Base-by-base conservation (phyloP, 2,329 filamentous ascomycete species). In the Colletotrichum eremochloae region DNA sequence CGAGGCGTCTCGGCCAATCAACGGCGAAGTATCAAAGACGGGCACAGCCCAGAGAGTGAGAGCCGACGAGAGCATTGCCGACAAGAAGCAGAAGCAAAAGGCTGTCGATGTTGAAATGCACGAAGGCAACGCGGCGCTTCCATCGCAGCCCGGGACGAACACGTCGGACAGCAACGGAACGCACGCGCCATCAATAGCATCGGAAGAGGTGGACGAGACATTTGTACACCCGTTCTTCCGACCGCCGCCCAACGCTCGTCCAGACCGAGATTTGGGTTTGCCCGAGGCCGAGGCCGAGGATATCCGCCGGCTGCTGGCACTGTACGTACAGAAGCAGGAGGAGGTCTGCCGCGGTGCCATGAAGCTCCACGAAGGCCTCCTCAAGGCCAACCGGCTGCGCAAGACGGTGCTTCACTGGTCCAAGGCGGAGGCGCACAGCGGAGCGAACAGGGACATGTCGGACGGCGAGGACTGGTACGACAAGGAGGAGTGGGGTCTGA, bases 401-500 rank as follows among this genome's bases (percentile, higher is more conserved):
- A 90, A 89, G 76, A 88, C 90, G 29, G 93, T 96, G 3, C 87
- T 92, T 79, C 88, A 89, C 75, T 95, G 93, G 91, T 88, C 91
- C 75, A 94, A 94, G 79, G 92, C 94, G 1, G 94, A 96, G 82
- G 93, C 88, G 31, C 94, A 96, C 77, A 86, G 85, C 64, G 89
- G 90, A 1, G 79, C 84, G 24, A 90, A 91, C 79, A 81, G 91
- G 62, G 93, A 95, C 80, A 91, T 96, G 91, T 95, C 92, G 63
- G 94, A 97, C 79, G 93, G 93, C 14, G 94, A 97, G 84, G 94
- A 97, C 79, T 97, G 93, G 93, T 95, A 95, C 78, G 94, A 97
- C 81, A 89, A 89, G 78, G 92, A 94, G 65, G 92, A 94, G 82
- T 96, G 93, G 93, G 89, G 89, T 0, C 80, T 96, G 61, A 87